Base-by-base conservation (phyloP, 768 basidiomycete species). In the Auriculariales sp. region DNA sequence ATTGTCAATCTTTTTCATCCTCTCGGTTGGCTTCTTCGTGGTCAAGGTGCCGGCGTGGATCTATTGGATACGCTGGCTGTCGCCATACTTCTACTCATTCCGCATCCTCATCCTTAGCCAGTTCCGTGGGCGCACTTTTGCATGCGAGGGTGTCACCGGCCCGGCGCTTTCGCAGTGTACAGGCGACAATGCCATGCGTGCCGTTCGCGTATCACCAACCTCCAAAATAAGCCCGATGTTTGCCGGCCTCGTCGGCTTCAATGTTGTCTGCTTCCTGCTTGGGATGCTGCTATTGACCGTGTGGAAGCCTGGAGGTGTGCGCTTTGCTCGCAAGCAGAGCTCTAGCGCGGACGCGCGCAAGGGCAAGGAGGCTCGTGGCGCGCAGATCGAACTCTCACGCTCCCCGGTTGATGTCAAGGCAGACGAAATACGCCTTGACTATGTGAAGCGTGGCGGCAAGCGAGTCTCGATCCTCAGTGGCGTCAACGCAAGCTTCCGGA, bases 61-160 rank as follows among this genome's bases (percentile, higher is more conserved):
- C 17, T 49, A 56, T 3, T 72, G 71, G 71, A 59, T 67, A 19
- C 54, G 64, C 15, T 71, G 63, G 59, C 59, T 70, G 47, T 61
- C 61, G 6, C 64, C 66, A 1, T 66, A 68, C 48, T 71, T 66
- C 55, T 70, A 68, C 53, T 64, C 61, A 4, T 67, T 64, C 60
- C 56, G 60, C 19, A 61, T 67, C 46, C 53, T 68, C 46, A 62
- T 62, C 0, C 63, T 63, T 2, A 62, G 62, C 0, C 69, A 71
- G 52, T 69, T 71, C 58, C 56, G 58, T 28, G 63, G 62, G 15
- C 57, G 71, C 28, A 54, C 39, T 3, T 66, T 66, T 39, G 51
- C 50, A 11, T 66, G 64, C 44, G 56, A 55, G 7, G 62, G 61
- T 17, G 57, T 65, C 27, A 56, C 56, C 3, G 63, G 62, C 3